Base-by-base conservation (phyloP, 2,329 filamentous ascomycete species). In the Diaporthe aspalathi region DNA sequence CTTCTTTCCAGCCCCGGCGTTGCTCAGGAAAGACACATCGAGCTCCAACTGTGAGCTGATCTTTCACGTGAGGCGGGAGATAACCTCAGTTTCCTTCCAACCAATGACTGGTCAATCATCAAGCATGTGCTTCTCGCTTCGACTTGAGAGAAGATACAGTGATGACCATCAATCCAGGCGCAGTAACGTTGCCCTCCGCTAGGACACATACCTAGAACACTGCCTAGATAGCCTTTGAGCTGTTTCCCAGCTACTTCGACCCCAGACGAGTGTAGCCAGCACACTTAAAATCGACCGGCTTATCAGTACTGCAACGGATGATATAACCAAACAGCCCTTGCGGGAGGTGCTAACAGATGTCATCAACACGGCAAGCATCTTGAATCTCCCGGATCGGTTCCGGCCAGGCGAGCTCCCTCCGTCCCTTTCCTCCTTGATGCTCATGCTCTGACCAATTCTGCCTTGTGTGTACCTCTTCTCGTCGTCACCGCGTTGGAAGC, bases 401-500 rank as follows among this genome's bases (percentile, higher is more conserved):
- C 24, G 17, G 14, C 29, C 52, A 29, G 22, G 29, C 52, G 29
- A 35, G 17, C 29, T 54, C 29, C 52, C 29, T 38, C 29, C 22
- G 17, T 4, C 92, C 0, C 86, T 96, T 29, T 86, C 86, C 2
- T 82, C 88, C 22, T 95, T 92, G 82, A 84, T 96, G 7, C 84
- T 86, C 43, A 91, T 94, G 85, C 86, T 94, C 0, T 92, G 92
- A 2, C 91, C 93, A 0, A 93, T 96, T 90, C 90, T 92, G 35
- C 86, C 93, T 49, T 87, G 92, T 20, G 91, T 93, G 78, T 94
- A 94, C 75, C 93, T 90, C 38, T 94, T 95, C 77, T 94, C 92
- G 0, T 94, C 92, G 0, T 93, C 92, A 0, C 91, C 92, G 0
- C 84, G 93, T 0, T 84, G 83, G 73, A 86, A 91, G 73, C 84